Percentiles rank a stretch among this genome's conserved stretches.
Evolutionary conservation across 2,329 filamentous ascomycete species (phyloP).

Genomic region (Penicillium sp.): DNA sequence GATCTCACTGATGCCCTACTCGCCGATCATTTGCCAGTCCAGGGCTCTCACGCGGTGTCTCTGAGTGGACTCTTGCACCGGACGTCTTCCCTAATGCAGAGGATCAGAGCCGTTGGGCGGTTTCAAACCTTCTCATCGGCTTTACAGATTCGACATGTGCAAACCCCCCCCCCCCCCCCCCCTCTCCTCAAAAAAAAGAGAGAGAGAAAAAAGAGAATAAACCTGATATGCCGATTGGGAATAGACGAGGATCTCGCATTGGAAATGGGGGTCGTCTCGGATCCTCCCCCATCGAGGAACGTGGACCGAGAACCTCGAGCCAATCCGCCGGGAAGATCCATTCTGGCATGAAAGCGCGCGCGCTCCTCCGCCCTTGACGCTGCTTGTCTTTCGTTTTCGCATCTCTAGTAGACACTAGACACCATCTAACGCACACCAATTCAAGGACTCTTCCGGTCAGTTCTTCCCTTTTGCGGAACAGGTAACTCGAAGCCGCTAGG

Average conservation of each 20-base stretch:
- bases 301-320: too few relatives aligned
- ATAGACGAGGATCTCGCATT: too few relatives aligned
- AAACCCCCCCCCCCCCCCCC: background rate
- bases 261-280: too few relatives aligned
- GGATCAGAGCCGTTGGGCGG: conserved; percentile 21
- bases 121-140: conserved; percentile 15
- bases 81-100: conserved; percentile 17
- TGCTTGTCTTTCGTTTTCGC: background rate
- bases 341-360: too few relatives aligned
- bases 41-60: conserved; percentile 11
- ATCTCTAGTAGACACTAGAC: too few relatives aligned
- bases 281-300: background rate
- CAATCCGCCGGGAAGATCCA: too few relatives aligned
- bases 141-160: conserved; percentile 2
- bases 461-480: conserved; percentile 10
- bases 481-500: conserved; percentile 14
- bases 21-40: conserved; percentile 22
- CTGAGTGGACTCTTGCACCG: conserved; percentile 9
- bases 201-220: too few relatives aligned
- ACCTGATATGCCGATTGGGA: too few relatives aligned
- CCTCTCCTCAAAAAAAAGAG: too few relatives aligned
- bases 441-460: background rate
- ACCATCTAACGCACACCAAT: background rate
- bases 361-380: background rate
- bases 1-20: conserved; percentile 10